A percentile compares a stretch with the other conserved stretches of the same genome.
Evolutionary conservation across 1,139 yeast genomes (phyloP).

Genomic region (Taphrina deformans): DNA sequence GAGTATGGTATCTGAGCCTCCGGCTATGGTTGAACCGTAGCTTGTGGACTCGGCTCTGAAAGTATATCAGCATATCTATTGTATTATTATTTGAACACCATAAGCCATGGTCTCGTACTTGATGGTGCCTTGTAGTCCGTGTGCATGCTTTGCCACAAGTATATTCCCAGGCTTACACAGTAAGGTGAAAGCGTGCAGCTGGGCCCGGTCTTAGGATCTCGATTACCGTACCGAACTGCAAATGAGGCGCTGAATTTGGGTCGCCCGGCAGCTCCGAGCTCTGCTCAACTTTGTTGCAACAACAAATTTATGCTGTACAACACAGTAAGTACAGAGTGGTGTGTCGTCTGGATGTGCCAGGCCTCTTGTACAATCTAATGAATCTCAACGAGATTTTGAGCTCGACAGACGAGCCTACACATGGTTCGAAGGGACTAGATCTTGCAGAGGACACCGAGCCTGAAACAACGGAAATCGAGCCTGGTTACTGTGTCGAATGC

Average conservation of each 20-base stretch:
- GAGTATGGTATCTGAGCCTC: conserved; percentile 17
- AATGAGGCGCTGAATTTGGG: not conserved
- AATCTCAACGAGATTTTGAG: conserved; percentile 19
- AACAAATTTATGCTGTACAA: not conserved
- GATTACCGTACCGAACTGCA: no score
- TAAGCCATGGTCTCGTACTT: no score
- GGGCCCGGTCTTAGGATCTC: no score
- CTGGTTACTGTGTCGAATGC: conserved; percentile 45
- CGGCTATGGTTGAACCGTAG: conserved; percentile 12
- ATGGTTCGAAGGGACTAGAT: not conserved
- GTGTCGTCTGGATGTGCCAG: not conserved
- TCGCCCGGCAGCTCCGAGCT: not conserved
- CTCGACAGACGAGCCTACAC: conserved; percentile 4
- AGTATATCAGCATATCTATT: not conserved
- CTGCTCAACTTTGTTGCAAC: not conserved
- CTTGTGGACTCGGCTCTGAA: not conserved
- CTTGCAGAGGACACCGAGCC: conserved; percentile 1
- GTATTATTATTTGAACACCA: no score
- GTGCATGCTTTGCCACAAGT: no score
- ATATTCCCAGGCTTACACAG: no score
- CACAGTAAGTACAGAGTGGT: not conserved
- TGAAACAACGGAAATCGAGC: not conserved
- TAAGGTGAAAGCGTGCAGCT: no score
- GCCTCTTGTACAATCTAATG: not conserved
- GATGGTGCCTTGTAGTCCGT: no score